phyloP scores from a whole-genome alignment of 176 grass and related monocot species.

The Avena sativa region DNA sequence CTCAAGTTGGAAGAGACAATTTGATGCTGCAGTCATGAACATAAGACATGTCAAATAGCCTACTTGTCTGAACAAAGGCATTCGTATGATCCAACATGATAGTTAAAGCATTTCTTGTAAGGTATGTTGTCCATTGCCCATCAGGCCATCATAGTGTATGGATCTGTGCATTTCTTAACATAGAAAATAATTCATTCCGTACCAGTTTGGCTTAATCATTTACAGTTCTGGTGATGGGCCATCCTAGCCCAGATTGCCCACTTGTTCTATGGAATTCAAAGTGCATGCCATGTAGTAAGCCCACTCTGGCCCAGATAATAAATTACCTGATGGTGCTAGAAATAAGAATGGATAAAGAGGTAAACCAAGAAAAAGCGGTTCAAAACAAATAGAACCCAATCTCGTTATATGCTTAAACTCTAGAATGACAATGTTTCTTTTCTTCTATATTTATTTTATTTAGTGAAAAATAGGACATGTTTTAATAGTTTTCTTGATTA shows the following conservation, averaged over 20 bases:
- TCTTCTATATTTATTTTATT: not conserved
- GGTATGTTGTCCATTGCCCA: conserved; percentile 27
- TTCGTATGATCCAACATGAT: conserved; percentile 10
- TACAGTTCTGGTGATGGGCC: not conserved
- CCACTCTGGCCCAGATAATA: not conserved
- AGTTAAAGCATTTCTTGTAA: not conserved
- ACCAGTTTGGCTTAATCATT: conserved; percentile 2
- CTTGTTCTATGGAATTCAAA: not conserved
- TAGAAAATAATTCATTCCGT: not conserved
- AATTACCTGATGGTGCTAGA: not conserved
- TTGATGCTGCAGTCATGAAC: not conserved
- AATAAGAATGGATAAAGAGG: not conserved
- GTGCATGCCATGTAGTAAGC: conserved; percentile 22
- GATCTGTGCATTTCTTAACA: not conserved
- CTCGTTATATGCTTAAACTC: not conserved
- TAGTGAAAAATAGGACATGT: not conserved
- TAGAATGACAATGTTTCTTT: conserved; percentile 7
- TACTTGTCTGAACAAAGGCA: not conserved
- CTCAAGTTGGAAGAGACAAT: conserved; percentile 5
- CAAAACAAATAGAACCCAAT: not conserved
- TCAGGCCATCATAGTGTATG: conserved; percentile 9
- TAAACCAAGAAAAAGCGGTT: not conserved
- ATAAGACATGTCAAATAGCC: not conserved
- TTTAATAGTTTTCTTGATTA: not conserved
- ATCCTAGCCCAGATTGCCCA: not conserved